A percentile compares a stretch with the other conserved stretches of the same genome.
Conservation (phyloP, 73 alveolate genomes). For the Paramecium biaurelia region DNA sequence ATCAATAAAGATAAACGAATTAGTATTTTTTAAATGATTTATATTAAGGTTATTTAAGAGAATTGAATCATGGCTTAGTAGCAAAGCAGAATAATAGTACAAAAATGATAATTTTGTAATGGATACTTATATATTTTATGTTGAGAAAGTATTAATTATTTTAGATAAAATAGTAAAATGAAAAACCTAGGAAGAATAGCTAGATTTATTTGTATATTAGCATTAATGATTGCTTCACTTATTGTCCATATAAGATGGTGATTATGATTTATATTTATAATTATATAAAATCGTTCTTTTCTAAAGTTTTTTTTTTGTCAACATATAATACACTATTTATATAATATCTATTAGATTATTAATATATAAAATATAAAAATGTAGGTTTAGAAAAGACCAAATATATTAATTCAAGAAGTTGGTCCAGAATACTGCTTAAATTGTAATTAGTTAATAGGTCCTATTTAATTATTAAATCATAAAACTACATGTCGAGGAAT, state of each 20-base stretch:
- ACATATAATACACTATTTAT: too few species aligned
- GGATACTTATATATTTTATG: background rate
- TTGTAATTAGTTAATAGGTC: background rate
- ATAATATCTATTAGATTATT: too few species aligned
- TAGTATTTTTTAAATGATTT: background rate
- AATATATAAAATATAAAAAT: too few species aligned
- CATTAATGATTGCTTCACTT: conserved; percentile 21
- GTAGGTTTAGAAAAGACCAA: background rate
- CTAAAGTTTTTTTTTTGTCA: too few species aligned
- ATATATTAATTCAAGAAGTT: background rate
- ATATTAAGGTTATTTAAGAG: background rate
- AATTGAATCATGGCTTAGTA: background rate
- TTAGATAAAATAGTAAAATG: background rate
- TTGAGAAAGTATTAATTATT: background rate
- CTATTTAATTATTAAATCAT: background rate
- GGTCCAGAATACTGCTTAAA: background rate
- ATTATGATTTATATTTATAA: background rate
- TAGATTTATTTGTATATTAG: background rate
- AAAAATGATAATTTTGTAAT: background rate
- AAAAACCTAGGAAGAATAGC: background rate
- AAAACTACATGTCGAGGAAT: background rate
- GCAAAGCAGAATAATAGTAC: background rate
- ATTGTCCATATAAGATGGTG: conserved; percentile 20
- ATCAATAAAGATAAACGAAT: conserved; percentile 20
- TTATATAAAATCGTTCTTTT: background rate